phyloP scores from a whole-genome alignment of 768 basidiomycete genomes.

The Termitomyces sp. region DNA sequence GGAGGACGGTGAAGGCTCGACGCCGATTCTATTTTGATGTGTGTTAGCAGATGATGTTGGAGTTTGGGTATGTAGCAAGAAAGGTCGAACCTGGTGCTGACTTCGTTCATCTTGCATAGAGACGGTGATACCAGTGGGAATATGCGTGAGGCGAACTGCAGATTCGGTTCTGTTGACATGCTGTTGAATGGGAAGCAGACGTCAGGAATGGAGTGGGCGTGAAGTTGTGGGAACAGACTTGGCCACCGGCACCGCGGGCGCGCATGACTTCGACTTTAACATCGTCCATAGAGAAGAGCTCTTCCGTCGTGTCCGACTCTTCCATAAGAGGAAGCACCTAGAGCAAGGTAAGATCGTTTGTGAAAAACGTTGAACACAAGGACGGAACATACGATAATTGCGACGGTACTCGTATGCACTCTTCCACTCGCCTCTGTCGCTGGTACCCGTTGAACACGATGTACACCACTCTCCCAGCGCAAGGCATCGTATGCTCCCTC shows the following conservation, averaged over 20 bases:
- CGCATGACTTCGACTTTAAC: conserved; percentile 94
- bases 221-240: conserved; percentile 43
- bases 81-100: conserved; percentile 76
- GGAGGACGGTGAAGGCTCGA: conserved; percentile 89
- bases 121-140: conserved; percentile 90
- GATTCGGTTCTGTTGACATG: conserved; percentile 99
- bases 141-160: conserved; percentile 89
- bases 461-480: conserved; percentile 92
- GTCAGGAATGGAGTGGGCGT: background rate
- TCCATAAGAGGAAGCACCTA: conserved; percentile 82
- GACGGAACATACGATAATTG: conserved; percentile 64
- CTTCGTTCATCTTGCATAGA: conserved; percentile 98
- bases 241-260: conserved; percentile 94
- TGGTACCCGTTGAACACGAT: conserved; percentile 92
- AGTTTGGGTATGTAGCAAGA: background rate
- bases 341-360: background rate
- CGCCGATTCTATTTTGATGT: conserved; percentile 65
- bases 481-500: conserved; percentile 74
- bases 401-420: conserved; percentile 89
- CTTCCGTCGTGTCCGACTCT: conserved; percentile 59
- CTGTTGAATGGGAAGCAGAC: conserved; percentile 30
- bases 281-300: conserved; percentile 79
- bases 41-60: background rate
- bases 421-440: conserved; percentile 85
- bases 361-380: background rate